Evolutionary conservation across 2,329 filamentous ascomycete species (phyloP), one percentile per base, ranked within the genome.

Genomic region (Massarina eburnea): DNA sequence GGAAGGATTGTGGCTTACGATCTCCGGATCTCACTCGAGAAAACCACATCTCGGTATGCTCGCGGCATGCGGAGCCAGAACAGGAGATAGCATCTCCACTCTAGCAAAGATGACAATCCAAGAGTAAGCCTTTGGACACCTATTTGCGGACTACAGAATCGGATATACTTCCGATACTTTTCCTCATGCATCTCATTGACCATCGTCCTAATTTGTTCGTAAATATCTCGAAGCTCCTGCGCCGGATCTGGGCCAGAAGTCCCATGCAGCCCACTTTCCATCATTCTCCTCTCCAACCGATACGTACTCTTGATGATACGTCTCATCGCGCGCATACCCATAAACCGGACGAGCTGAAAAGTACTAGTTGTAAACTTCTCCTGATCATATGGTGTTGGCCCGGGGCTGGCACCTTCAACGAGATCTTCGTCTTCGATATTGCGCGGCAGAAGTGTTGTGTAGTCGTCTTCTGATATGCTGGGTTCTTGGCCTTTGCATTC

Each of bases 401-500:
- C 64, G 7, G 58, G 64, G 41, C 58, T 68, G 7, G 54, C 59
- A 17, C 68, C 68, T 30, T 70, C 66, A n/a, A 68, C 29, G 7
- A 71, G 59, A 20, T 70, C 67, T 21, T 70, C 66, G 17, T 71
- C 68, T n/a, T 68, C 62, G 6, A 71, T 59, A 40, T 71, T 71
- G 6, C 66, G 58, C 10, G 68, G 68, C 7, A 69, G 43, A 8
- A 70, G 35, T 4, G 68, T 69, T 9, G 68, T 71, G 41, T 69
- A 71, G 36, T 67, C 65, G 19, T 71, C 68, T 27, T 70, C 67
- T 7, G 58, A 57, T 22, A 71, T 59, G 35, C 59, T 64, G 7
- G 68, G 67, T 36, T 71, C 68, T 44, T 71, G 68, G 2, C 68
- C 68, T 49, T 70, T 71, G 30, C 64, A 69, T 40, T 71, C 68